Conservation (phyloP, 768 basidiomycete species). For the Solioccasus polychromus region DNA sequence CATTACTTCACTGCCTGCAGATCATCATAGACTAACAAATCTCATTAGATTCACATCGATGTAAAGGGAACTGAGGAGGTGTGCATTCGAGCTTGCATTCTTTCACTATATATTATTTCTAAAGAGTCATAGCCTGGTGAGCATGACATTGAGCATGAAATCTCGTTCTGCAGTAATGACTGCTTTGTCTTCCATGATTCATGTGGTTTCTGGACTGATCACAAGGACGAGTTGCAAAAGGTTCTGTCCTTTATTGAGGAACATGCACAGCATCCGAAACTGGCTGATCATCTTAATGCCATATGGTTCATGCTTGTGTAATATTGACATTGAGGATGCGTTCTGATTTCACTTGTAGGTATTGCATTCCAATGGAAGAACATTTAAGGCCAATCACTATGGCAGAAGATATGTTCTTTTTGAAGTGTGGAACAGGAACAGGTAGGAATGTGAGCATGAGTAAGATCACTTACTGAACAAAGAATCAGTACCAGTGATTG, state of each 20-base stretch:
- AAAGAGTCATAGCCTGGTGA: neutral
- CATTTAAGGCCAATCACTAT: constrained; percentile 21
- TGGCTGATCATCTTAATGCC: constrained; percentile 32
- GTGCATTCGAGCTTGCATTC: neutral
- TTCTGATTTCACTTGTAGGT: constrained; percentile 28
- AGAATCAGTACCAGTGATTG: too few species aligned
- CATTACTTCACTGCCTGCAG: neutral
- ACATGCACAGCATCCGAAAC: constrained; percentile 12
- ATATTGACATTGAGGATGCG: neutral
- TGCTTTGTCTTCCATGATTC: too few species aligned
- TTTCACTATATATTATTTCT: neutral
- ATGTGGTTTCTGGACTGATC: constrained; percentile 40
- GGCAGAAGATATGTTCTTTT: constrained; percentile 32
- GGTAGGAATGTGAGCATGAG: neutral
- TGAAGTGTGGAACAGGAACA: constrained; percentile 12
- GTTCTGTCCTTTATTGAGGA: constrained; percentile 33
- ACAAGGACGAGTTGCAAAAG: constrained; percentile 23
- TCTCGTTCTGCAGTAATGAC: constrained; percentile 30
- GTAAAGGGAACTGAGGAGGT: constrained; percentile 1
- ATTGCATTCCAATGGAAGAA: constrained; percentile 33
- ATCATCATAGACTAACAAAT: neutral
- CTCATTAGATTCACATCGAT: neutral
- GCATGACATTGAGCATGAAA: too few species aligned
- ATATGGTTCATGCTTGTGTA: constrained; percentile 29
- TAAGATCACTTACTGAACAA: neutral